Base-by-base conservation (phyloP, 2,329 filamentous ascomycete species). In the Arthrobotrys sphaeroides region DNA sequence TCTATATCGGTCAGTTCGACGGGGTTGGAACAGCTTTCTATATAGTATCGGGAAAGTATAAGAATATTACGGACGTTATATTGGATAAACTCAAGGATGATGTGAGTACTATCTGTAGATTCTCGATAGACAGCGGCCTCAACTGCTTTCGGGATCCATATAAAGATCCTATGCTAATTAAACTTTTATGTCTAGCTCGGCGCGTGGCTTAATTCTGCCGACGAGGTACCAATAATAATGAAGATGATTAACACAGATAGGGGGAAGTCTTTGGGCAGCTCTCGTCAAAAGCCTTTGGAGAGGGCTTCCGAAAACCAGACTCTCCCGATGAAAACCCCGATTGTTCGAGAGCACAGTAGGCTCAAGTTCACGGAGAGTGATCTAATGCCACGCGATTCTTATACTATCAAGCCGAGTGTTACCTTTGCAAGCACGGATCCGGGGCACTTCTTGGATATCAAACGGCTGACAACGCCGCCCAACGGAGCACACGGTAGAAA, bases 21-120 rank as follows among this genome's bases (percentile, higher is more conserved):
- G 42, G 43, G 5, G 18, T 65, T 5, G 60, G 60, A 16, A 51
- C 42, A 12, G 26, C 24, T 9, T 65, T 53, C 20, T 65, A 51
- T 22, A 20, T 65, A 3, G 43, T 45, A n/a, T 5, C 3, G 6
- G 9, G 26, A 9, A 13, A 65, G 31, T 65, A 65, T 18, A 22
- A 24, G 10, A 4, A 9, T n/a, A 12, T 31, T 2, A 45, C 43
- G 12, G 60, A 65, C 31, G 18, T 65, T 5, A 65, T 65, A 16
- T 6, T 65, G 12, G 43, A 42, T 24, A 20, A 47, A 13, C 31
- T 62, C 3, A 33, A 47, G 10, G 40, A 45, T 2, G 22, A 62
- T 62, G 59, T 60, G 33, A 60, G 55, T 6, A 60, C 16, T 9
- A 10, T 3, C 22, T 2, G 7, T 12, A 16, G 24, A 12, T 26